Percentiles rank a stretch among this genome's conserved stretches.
These are phyloP conservation scores for Malassezia nana DNA, from an alignment of 1,284 basidiomycete species.

Conservation along the genomic window DNA sequence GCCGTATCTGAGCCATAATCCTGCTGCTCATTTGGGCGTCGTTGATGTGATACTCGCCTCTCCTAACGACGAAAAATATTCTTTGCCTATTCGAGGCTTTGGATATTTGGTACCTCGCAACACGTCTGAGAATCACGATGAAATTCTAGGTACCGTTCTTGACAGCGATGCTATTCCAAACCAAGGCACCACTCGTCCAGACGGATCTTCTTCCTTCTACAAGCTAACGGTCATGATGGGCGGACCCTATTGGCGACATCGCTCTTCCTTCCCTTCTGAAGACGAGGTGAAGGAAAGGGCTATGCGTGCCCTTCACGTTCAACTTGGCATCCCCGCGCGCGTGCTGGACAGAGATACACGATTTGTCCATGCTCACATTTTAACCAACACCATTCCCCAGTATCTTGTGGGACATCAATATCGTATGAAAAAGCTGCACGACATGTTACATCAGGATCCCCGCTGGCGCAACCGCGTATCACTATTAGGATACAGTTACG, in stretches of 20 bases:
- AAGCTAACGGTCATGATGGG: constrained; percentile 89
- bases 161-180: constrained; percentile 53
- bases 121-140: constrained; percentile 51
- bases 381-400: constrained; percentile 71
- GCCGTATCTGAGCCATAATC: constrained; percentile 41
- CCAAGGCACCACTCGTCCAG: constrained; percentile 21
- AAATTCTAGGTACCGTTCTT: constrained; percentile 55
- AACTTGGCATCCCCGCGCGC: constrained; percentile 25
- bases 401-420: constrained; percentile 64
- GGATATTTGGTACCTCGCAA: constrained; percentile 86
- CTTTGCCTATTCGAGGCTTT: constrained; percentile 69
- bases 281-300: constrained; percentile 23
- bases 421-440: constrained; percentile 59
- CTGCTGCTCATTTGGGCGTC: constrained; percentile 43
- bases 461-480: constrained; percentile 57
- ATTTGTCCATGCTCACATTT: constrained; percentile 53
- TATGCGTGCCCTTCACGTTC: constrained; percentile 24
- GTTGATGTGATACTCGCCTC: constrained; percentile 36
- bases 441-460: constrained; percentile 48
- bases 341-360: constrained; percentile 26
- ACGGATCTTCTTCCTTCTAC: constrained; percentile 24
- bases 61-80: constrained; percentile 54
- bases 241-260: constrained; percentile 53
- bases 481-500: constrained; percentile 74
- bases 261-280: constrained; percentile 50